Base-by-base conservation (phyloP, 2,329 filamentous ascomycete species). In the Penicillium sp. region DNA sequence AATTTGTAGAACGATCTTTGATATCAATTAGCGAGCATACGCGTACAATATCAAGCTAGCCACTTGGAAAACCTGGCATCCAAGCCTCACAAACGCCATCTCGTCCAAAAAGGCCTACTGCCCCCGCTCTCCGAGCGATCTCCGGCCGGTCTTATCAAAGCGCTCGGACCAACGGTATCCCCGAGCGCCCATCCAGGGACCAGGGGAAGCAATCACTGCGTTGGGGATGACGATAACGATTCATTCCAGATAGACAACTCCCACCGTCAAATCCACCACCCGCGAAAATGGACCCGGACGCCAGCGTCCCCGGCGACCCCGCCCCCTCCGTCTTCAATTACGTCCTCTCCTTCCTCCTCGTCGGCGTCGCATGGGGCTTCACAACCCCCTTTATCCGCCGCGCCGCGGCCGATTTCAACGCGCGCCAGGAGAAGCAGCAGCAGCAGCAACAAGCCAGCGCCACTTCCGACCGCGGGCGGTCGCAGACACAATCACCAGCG, bases 321-420 rank as follows among this genome's bases (percentile, higher is more conserved):
- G 58, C 69, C 14, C 74, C 75, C 31, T 78, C 79, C 6, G 66
- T 76, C 64, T 82, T 96, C 79, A 93, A 92, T 79, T 96, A 95
- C 82, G 83, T 95, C 63, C 82, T 94, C 59, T 91, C 91, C 67
- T 97, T 97, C 81, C 83, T 97, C 55, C 86, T 96, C 60, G 93
- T 98, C 66, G 92, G 93, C 54, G 81, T 95, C 24, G 93, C 92
- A 66, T 98, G 94, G 94, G 94, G 93, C 53, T 87, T 96, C 68
- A 96, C 92, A 1, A 96, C 92, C 19, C 89, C 89, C 56, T 97
- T 98, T 80, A 96, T 98, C 82, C 89, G 93, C 24, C 86, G 86
- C 62, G 94, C 94, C 10, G 93, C 94, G 2, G 84, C 89, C 50
- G 83, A 87, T 61, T 92, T 95, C 78, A 85, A 81, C 55, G 87